These are phyloP conservation scores for Helianthus annuus DNA, from an alignment of 129 eudicot species.

Conservation along the genomic window HanXRQr2.0-SUNRISE NC_035442.2:157555149-157555648, in stretches of 20 bases:
- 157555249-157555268: no score
- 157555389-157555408: neutral
- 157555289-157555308: no score
- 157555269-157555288: no score
- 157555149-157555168: neutral
- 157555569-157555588: constrained; percentile 23
- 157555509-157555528: constrained; percentile 21
- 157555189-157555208: constrained; percentile 10
- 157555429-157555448: no score
- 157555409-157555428: neutral
- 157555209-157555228: neutral
- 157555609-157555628: constrained; percentile 7
- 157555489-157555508: constrained; percentile 45
- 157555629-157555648: neutral
- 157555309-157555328: no score
- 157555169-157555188: neutral
- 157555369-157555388: neutral
- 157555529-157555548: no score
- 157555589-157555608: constrained; percentile 29
- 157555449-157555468: no score
- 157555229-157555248: neutral
- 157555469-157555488: neutral
- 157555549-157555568: no score
- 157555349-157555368: no score
- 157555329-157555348: neutral